A percentile compares a stretch with the other conserved stretches of the same genome.
Conservation (phyloP, 768 basidiomycete genomes). For the Tephrocybe sp. region DNA sequence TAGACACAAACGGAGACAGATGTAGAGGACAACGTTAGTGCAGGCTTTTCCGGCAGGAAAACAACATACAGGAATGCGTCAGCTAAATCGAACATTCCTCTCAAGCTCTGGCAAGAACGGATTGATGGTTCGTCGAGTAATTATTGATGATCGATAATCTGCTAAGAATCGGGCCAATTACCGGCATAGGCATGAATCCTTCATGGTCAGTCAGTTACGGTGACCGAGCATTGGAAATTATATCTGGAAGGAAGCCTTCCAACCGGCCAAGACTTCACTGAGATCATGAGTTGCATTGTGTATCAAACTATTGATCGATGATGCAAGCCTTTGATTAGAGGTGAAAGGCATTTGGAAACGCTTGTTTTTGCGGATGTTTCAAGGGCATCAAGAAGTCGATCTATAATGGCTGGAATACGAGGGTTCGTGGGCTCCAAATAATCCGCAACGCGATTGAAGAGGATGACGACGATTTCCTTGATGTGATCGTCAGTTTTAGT, state of each 20-base stretch:
- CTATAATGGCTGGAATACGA: slow-evolving; percentile 78
- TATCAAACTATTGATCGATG: slow-evolving; percentile 74
- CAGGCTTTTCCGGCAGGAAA: too few species aligned
- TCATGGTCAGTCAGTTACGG: slow-evolving; percentile 90
- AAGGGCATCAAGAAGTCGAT: slow-evolving; percentile 83
- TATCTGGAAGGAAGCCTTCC: slow-evolving; percentile 90
- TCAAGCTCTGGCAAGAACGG: slow-evolving; percentile 92
- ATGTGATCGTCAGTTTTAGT: slow-evolving; percentile 82
- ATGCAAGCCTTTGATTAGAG: slow-evolving; percentile 68
- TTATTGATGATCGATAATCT: slow-evolving; percentile 94
- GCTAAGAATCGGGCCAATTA: slow-evolving; percentile 89
- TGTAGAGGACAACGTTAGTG: too few species aligned
- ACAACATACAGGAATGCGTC: slow-evolving; percentile 84
- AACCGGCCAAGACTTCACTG: slow-evolving; percentile 92
- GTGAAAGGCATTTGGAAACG: slow-evolving; percentile 92
- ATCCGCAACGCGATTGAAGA: slow-evolving; percentile 89
- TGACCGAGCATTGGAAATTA: slow-evolving; percentile 88
- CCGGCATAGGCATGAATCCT: slow-evolving; percentile 97
- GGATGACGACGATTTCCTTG: slow-evolving; percentile 92
- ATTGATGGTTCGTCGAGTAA: slow-evolving; percentile 89
- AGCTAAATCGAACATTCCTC: slow-evolving; percentile 90
- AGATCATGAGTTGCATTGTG: slow-evolving; percentile 93
- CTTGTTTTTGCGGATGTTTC: slow-evolving; percentile 94
- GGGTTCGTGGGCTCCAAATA: slow-evolving; percentile 78
- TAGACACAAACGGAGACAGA: too few species aligned